Evolutionary conservation across 495 filamentous ascomycete genomes (phyloP).

Genomic region (Daldinia vernicosa): DNA sequence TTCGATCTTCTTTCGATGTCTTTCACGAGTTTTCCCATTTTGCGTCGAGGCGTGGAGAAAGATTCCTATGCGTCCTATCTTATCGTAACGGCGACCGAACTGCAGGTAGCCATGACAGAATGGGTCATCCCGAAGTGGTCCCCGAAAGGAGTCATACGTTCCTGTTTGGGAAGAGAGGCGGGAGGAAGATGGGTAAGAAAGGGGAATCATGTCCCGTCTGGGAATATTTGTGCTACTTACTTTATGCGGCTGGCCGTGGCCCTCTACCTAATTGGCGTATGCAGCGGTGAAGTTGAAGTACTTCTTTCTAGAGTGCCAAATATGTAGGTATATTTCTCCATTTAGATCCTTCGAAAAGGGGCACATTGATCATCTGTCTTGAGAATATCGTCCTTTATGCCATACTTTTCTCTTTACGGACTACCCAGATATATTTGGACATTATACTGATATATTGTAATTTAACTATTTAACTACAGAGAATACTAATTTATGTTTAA

Average conservation of each 20-base stretch:
- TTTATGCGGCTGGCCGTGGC: neutral
- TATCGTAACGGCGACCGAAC: constrained; percentile 13
- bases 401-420: neutral
- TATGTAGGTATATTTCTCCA: neutral
- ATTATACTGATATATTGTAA: too few species aligned
- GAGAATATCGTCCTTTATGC: neutral
- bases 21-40: constrained; percentile 18
- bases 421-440: too few species aligned
- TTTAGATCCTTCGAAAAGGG: neutral
- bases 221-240: neutral
- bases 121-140: neutral
- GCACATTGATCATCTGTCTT: neutral
- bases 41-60: constrained; percentile 16
- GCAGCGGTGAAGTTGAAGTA: neutral
- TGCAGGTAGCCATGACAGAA: constrained; percentile 20
- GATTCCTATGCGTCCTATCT: constrained; percentile 28
- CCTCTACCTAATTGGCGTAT: neutral
- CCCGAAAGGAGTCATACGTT: neutral
- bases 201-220: neutral
- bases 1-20: neutral
- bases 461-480: neutral
- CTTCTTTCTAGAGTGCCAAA: neutral
- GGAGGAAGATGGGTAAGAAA: neutral
- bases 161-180: neutral
- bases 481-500: neutral